Evolutionary conservation across 805 yeast species (phyloP).

Genomic region (Yamadazyma takamatsuzukensis): DNA sequence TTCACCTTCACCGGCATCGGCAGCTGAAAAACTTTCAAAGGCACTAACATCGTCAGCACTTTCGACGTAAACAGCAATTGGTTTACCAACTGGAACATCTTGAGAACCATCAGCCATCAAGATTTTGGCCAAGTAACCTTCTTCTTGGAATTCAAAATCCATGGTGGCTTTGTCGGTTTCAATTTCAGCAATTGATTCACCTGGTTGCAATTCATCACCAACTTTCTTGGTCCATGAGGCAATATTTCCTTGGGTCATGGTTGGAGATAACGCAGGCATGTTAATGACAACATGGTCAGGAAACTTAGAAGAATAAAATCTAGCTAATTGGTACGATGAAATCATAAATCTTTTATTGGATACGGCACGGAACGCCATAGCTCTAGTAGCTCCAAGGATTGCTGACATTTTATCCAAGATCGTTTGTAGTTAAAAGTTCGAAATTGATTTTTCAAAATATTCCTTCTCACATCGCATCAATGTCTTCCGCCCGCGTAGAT

Average conservation of each 20-base stretch:
- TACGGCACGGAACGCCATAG: slow-evolving; percentile 15
- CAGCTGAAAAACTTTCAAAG: slow-evolving; percentile 78
- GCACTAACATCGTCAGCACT: slow-evolving; percentile 81
- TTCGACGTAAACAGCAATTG: slow-evolving; percentile 96
- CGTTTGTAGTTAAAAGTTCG: neutral
- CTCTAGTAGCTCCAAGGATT: slow-evolving; percentile 7
- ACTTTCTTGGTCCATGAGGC: slow-evolving; percentile 86
- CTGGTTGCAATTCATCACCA: slow-evolving; percentile 86
- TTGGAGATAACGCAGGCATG: slow-evolving; percentile 99
- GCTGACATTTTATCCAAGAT: slow-evolving; percentile 3
- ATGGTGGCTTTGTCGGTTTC: slow-evolving; percentile 97
- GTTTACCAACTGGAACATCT: slow-evolving; percentile 91
- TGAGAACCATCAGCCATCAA: slow-evolving; percentile 79
- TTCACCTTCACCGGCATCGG: slow-evolving; percentile 63
- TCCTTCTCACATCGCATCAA: slow-evolving; percentile 14
- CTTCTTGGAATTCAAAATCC: slow-evolving; percentile 99
- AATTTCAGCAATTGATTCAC: slow-evolving; percentile 93
- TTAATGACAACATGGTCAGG: slow-evolving; percentile 85
- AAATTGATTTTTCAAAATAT: slow-evolving; percentile 1
- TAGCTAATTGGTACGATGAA: slow-evolving; percentile 27
- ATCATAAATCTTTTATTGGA: slow-evolving; percentile 13
- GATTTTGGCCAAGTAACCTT: slow-evolving; percentile 86
- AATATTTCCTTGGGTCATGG: slow-evolving; percentile 95
- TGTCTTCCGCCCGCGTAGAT: slow-evolving; percentile 13
- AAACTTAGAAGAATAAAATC: slow-evolving; percentile 48